Evolutionary conservation across 2,329 filamentous ascomycete genomes (phyloP).

Genomic region (Aspergillus aculeatus): DNA sequence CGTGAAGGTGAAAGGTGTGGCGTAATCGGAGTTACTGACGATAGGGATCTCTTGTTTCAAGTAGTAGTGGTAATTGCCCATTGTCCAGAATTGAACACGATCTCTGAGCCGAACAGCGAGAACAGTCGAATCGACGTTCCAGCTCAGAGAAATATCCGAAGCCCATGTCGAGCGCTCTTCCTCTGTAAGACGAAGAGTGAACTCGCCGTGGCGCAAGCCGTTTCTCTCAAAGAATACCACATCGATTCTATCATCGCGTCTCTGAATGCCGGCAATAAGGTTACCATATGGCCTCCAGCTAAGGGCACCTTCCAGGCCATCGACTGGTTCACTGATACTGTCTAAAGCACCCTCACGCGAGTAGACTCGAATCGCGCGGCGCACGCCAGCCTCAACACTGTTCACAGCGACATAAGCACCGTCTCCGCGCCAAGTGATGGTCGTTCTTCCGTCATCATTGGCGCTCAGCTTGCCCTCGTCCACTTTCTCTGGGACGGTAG

Average conservation of each 20-base stretch:
- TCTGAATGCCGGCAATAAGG: slow-evolving; percentile 81
- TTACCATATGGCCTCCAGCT: slow-evolving; percentile 94
- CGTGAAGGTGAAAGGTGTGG: slow-evolving; percentile 32
- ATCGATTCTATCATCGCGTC: slow-evolving; percentile 66
- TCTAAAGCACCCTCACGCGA: slow-evolving; percentile 87
- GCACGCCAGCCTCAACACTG: slow-evolving; percentile 64
- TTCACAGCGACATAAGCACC: slow-evolving; percentile 88
- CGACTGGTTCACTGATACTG: slow-evolving; percentile 90
- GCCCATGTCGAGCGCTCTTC: slow-evolving; percentile 57
- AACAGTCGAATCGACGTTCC: slow-evolving; percentile 91
- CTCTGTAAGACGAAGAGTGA: slow-evolving; percentile 68
- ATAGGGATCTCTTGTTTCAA: slow-evolving; percentile 81
- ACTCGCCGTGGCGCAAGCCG: slow-evolving; percentile 93
- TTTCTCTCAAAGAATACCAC: slow-evolving; percentile 97
- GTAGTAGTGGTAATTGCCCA: slow-evolving; percentile 97
- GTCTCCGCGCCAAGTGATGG: slow-evolving; percentile 91
- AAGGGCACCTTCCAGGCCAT: slow-evolving; percentile 80
- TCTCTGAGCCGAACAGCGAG: slow-evolving; percentile 75
- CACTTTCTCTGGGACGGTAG: slow-evolving; percentile 88
- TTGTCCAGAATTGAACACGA: slow-evolving; percentile 90
- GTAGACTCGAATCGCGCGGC: slow-evolving; percentile 84
- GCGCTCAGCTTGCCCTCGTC: slow-evolving; percentile 76
- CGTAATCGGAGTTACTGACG: slow-evolving; percentile 24
- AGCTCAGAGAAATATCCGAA: slow-evolving; percentile 66
- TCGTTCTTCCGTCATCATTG: slow-evolving; percentile 68